Evolutionary conservation across 2,329 filamentous ascomycete genomes (phyloP).

Genomic region (Epichloe gansuensis): DNA sequence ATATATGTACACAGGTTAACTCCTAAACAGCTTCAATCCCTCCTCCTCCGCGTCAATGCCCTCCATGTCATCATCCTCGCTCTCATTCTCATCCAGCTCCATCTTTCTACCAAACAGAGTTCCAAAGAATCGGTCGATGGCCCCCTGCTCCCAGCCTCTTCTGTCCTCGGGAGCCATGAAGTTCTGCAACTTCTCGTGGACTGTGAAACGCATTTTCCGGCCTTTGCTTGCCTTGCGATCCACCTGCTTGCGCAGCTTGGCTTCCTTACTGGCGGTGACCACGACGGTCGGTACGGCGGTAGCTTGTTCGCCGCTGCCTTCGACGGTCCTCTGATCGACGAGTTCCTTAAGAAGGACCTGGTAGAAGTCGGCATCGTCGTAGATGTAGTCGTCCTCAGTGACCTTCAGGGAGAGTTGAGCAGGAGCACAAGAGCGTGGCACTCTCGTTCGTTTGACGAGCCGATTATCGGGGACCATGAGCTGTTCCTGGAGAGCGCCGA

Average conservation of each 20-base stretch:
- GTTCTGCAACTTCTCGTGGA: conserved; percentile 94
- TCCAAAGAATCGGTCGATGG: conserved; percentile 65
- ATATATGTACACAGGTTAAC: conserved; percentile 3
- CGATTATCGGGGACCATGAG: conserved; percentile 49
- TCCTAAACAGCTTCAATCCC: conserved; percentile 40
- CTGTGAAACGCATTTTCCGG: conserved; percentile 82
- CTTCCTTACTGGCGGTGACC: conserved; percentile 59
- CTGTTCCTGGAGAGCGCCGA: conserved; percentile 56
- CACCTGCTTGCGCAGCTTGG: conserved; percentile 69
- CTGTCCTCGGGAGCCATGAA: conserved; percentile 92
- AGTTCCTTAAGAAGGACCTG: conserved; percentile 85
- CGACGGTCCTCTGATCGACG: conserved; percentile 72
- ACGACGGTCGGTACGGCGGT: conserved; percentile 40
- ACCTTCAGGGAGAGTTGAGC: conserved; percentile 47
- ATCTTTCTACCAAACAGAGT: conserved; percentile 61
- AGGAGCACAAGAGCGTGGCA: conserved; percentile 65
- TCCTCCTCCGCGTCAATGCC: conserved; percentile 41
- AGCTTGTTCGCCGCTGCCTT: conserved; percentile 39
- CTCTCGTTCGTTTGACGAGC: conserved; percentile 54
- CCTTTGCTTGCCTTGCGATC: conserved; percentile 95
- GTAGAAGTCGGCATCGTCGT: conserved; percentile 93
- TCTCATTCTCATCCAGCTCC: conserved; percentile 47
- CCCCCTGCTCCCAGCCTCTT: conserved; percentile 64
- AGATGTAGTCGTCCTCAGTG: conserved; percentile 51
- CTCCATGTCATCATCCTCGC: conserved; percentile 36